A percentile compares a stretch with the other conserved stretches of the same genome.
phyloP scores from a whole-genome alignment of 352 stramenopile genomes.

The Blastocystis sp. region DNA sequence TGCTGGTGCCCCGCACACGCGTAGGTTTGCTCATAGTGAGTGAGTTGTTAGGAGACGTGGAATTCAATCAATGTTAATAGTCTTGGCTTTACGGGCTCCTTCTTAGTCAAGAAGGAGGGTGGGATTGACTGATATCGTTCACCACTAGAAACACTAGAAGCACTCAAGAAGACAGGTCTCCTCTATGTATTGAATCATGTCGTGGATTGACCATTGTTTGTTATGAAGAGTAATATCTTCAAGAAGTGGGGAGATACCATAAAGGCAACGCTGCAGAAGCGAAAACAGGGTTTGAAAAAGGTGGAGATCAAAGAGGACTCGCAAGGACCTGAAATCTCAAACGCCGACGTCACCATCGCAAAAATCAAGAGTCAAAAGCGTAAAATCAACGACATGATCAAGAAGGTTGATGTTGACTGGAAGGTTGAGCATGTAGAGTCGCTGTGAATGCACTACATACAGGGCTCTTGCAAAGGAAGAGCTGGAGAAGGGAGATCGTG shows the following conservation, averaged over 20 bases:
- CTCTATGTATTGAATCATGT: slow-evolving; percentile 19
- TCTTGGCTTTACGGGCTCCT: slow-evolving; percentile 37
- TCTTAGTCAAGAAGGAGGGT: slow-evolving; percentile 42
- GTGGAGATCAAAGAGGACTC: background rate
- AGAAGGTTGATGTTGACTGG: background rate
- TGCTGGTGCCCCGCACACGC: slow-evolving; percentile 9
- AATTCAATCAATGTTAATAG: slow-evolving; percentile 38
- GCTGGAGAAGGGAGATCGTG: background rate
- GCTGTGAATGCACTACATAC: background rate
- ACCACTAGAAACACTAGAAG: background rate
- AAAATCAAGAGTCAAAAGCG: slow-evolving; percentile 23
- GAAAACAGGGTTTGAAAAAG: too few species aligned
- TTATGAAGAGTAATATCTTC: slow-evolving; percentile 10
- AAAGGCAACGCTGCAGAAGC: background rate
- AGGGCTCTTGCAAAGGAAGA: background rate
- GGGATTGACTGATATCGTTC: background rate
- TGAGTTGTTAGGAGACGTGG: slow-evolving; percentile 15
- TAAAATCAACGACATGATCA: slow-evolving; percentile 11
- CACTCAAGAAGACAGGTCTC: slow-evolving; percentile 12
- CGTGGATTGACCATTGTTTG: slow-evolving; percentile 35
- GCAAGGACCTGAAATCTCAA: background rate
- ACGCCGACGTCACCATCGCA: slow-evolving; percentile 7
- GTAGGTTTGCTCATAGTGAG: background rate
- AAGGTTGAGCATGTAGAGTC: background rate
- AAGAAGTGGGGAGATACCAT: background rate